phyloP scores from a whole-genome alignment of 495 filamentous ascomycete genomes.

The Hypoxylon rickii region DNA sequence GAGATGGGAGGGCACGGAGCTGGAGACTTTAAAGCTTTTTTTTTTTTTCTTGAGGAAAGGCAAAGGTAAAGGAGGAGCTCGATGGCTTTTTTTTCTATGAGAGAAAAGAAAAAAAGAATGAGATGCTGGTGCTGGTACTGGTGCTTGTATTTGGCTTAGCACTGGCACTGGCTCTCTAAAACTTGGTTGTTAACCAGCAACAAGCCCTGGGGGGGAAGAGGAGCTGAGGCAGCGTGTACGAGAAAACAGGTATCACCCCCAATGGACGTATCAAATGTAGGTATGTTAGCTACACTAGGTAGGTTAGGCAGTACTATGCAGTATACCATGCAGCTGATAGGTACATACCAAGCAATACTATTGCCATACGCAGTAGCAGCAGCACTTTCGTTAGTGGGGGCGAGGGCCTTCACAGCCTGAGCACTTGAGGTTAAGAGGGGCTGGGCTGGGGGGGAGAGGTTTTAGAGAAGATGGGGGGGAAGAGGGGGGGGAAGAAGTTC shows the following conservation, averaged over 20 bases:
- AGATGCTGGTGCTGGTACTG: conserved; percentile 4
- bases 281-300: not conserved
- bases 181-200: conserved; percentile 24
- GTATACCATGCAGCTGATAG: too few relatives aligned
- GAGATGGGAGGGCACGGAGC: conserved; percentile 11
- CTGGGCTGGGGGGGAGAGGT: conserved; percentile 19
- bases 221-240: conserved; percentile 29
- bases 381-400: conserved; percentile 19
- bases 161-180: conserved; percentile 27
- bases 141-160: too few relatives aligned
- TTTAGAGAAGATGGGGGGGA: too few relatives aligned
- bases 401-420: conserved; percentile 16
- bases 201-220: too few relatives aligned
- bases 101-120: not conserved
- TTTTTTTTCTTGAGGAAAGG: too few relatives aligned
- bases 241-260: conserved; percentile 24
- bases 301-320: too few relatives aligned
- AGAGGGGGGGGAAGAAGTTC: not conserved
- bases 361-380: too few relatives aligned
- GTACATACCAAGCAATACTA: too few relatives aligned
- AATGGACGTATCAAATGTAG: too few relatives aligned
- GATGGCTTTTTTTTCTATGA: conserved; percentile 13
- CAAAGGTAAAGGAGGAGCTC: conserved; percentile 1
- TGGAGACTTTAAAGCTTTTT: conserved; percentile 26
- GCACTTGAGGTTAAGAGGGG: conserved; percentile 13